These are phyloP conservation scores for Dalbergia cochinchinensis DNA, from an alignment of 306 rosid genomes.

Conservation along the genomic window DNA sequence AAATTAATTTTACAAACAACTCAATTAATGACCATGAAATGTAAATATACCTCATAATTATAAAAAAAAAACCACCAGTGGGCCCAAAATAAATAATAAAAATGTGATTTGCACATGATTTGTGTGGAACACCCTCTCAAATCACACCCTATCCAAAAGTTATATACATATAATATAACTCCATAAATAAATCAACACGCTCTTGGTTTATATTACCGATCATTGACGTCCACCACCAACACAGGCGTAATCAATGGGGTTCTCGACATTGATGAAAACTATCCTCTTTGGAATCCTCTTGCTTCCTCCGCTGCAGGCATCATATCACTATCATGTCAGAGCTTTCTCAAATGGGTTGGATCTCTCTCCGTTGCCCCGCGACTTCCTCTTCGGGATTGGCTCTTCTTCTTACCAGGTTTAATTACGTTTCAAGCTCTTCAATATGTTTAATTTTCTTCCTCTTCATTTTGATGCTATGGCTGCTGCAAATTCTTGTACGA, in stretches of 20 bases:
- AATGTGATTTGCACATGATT: no score
- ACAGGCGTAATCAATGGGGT: background rate
- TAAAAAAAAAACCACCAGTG: no score
- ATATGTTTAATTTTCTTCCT: background rate
- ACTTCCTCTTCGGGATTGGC: slow-evolving; percentile 73
- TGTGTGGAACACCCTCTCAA: no score
- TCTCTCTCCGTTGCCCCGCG: slow-evolving; percentile 41
- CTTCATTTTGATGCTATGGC: background rate
- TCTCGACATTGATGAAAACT: background rate
- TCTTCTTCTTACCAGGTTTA: slow-evolving; percentile 80
- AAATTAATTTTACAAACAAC: no score
- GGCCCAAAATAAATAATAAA: no score
- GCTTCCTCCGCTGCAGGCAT: slow-evolving; percentile 1
- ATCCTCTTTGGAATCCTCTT: background rate
- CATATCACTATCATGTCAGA: background rate
- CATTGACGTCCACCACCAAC: background rate
- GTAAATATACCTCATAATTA: no score
- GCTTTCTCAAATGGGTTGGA: slow-evolving; percentile 10
- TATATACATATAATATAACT: no score
- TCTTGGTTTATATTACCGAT: background rate
- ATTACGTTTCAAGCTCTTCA: background rate
- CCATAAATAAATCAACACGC: background rate
- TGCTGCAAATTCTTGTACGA: background rate
- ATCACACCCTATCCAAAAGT: no score
- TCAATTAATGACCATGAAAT: no score